phyloP scores from a whole-genome alignment of 2,329 filamentous ascomycete species.

The Ceratocystiopsis brevicomis region DNA sequence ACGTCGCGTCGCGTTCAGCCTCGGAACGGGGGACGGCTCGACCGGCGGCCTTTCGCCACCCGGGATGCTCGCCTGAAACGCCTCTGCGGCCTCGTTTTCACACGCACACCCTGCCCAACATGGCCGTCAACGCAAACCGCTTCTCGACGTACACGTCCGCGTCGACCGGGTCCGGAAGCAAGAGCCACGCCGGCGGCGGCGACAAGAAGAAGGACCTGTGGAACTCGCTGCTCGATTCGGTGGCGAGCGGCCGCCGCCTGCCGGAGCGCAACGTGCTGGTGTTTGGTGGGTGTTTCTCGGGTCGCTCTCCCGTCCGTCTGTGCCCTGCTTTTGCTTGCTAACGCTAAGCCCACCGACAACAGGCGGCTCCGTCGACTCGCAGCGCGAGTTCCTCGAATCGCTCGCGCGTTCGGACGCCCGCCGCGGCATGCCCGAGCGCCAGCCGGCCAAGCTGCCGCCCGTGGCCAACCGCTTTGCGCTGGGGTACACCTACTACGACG shows the following conservation, averaged over 20 bases:
- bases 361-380: conserved; percentile 69
- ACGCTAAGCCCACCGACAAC: background rate
- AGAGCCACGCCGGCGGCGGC: conserved; percentile 14
- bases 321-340: too few relatives aligned
- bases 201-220: conserved; percentile 79
- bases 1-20: too few relatives aligned
- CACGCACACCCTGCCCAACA: conserved; percentile 12
- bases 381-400: conserved; percentile 63
- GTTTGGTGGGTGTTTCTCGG: conserved; percentile 41
- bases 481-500: conserved; percentile 89
- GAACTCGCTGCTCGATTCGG: conserved; percentile 81
- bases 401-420: conserved; percentile 32
- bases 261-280: conserved; percentile 85
- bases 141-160: conserved; percentile 39
- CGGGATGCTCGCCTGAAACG: too few relatives aligned
- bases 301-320: too few relatives aligned
- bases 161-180: conserved; percentile 31
- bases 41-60: too few relatives aligned
- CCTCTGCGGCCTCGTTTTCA: too few relatives aligned
- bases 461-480: conserved; percentile 84
- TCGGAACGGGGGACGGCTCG: too few relatives aligned
- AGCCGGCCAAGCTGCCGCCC: conserved; percentile 42
- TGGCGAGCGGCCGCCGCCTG: conserved; percentile 74
- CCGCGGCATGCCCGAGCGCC: conserved; percentile 34
- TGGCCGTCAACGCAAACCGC: conserved; percentile 35